Percentiles rank a stretch among this genome's conserved stretches.
Conservation (phyloP, 2,329 filamentous ascomycete species). For the Colletotrichum noveboracense region DNA sequence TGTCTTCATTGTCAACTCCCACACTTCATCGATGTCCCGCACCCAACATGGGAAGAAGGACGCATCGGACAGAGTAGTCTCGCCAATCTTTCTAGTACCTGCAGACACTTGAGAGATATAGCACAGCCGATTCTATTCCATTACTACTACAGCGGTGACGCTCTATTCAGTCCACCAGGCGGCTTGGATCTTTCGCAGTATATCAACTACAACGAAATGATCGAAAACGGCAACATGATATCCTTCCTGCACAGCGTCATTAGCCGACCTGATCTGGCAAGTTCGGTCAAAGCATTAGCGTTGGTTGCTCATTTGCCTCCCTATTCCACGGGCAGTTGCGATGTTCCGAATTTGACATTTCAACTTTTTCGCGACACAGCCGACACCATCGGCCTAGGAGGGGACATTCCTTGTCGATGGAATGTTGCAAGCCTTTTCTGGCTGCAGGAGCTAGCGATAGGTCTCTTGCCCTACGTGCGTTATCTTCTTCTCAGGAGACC, state of each 20-base stretch:
- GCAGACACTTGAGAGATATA: background rate
- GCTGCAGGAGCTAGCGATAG: background rate
- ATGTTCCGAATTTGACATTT: background rate
- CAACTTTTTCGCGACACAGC: background rate
- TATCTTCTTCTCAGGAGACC: background rate
- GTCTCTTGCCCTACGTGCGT: background rate
- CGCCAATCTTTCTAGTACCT: background rate
- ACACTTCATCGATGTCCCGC: background rate
- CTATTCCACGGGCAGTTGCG: background rate
- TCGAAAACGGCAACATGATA: background rate
- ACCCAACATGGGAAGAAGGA: background rate
- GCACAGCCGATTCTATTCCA: background rate
- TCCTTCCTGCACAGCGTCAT: background rate
- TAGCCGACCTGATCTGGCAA: background rate
- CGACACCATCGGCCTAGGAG: background rate
- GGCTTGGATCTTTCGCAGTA: background rate
- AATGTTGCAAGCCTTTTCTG: background rate
- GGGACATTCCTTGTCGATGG: fast-evolving
- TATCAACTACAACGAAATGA: background rate
- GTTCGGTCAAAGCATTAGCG: background rate
- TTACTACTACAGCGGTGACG: background rate
- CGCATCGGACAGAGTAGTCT: background rate
- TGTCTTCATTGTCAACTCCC: background rate
- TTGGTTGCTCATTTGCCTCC: background rate
- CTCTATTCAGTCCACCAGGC: background rate